phyloP scores from a whole-genome alignment of 176 grass and related monocot species.

The Stipa capillata region DNA sequence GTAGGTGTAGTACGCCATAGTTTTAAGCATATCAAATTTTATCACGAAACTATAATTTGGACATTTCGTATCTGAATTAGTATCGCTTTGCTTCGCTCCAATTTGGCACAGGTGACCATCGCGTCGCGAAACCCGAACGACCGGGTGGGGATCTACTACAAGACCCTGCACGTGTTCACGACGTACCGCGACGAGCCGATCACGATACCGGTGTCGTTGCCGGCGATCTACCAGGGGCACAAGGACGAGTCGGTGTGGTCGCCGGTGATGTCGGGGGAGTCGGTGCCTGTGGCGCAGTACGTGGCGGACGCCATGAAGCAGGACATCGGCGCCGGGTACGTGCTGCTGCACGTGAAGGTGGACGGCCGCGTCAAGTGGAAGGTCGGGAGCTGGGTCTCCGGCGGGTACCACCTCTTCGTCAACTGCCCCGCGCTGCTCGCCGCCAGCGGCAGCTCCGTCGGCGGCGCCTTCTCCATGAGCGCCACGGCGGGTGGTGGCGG shows the following conservation, averaged over 20 bases:
- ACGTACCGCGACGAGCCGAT: conserved; percentile 58
- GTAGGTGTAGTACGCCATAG: no score
- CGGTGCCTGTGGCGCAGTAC: conserved; percentile 44
- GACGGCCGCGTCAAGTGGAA: conserved; percentile 73
- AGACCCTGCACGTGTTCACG: conserved; percentile 48
- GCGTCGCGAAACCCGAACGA: conserved; percentile 83
- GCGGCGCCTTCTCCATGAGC: conserved; percentile 28
- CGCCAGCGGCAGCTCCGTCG: background rate
- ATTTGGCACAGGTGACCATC: conserved; percentile 46
- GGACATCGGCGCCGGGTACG: conserved; percentile 55
- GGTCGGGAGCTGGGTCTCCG: conserved; percentile 73
- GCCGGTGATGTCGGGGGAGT: conserved; percentile 41
- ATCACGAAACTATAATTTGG: background rate
- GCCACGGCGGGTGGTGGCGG: background rate
- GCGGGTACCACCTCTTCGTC: conserved; percentile 64
- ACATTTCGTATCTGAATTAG: background rate
- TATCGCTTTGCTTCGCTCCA: background rate
- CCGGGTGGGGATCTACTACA: conserved; percentile 73
- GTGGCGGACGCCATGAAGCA: conserved; percentile 50
- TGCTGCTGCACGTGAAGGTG: conserved; percentile 54
- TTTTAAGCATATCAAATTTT: background rate
- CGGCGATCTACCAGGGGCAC: conserved; percentile 63
- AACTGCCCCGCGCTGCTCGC: conserved; percentile 77
- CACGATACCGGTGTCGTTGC: conserved; percentile 43
- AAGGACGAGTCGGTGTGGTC: conserved; percentile 76